Conservation (phyloP, 2,329 filamentous ascomycete species). For the Venturia pyrina region DNA sequence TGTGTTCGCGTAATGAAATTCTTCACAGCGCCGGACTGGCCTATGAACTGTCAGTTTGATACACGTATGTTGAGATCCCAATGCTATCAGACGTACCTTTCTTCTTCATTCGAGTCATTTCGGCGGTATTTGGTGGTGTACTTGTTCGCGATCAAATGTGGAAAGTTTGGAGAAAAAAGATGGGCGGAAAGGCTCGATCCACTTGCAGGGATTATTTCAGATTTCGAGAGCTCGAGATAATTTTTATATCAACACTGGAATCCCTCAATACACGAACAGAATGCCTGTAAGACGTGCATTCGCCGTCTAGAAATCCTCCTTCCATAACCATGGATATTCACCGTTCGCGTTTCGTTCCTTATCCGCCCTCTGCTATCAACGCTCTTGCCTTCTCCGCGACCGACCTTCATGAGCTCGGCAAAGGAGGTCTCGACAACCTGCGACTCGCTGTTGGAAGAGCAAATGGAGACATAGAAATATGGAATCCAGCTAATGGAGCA, state of each 20-base stretch:
- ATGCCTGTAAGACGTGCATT: background rate
- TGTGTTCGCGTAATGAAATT: constrained; percentile 98
- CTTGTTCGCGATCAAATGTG: background rate
- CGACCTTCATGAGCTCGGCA: constrained; percentile 34
- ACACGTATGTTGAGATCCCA: too few species aligned
- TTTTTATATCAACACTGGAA: background rate
- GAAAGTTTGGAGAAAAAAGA: background rate
- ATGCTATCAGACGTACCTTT: constrained; percentile 48
- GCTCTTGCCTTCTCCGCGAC: constrained; percentile 78
- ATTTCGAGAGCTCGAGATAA: background rate
- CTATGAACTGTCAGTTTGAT: constrained; percentile 29
- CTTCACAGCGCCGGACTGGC: constrained; percentile 83
- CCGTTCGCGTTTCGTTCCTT: constrained; percentile 91
- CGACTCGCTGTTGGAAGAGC: constrained; percentile 82
- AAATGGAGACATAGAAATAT: constrained; percentile 95
- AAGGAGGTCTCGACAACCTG: constrained; percentile 42
- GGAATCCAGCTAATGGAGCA: constrained; percentile 72
- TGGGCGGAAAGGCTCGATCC: background rate
- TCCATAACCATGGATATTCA: constrained; percentile 72
- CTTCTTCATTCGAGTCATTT: constrained; percentile 33
- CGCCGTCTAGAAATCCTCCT: background rate
- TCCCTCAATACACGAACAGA: background rate
- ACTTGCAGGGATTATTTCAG: background rate
- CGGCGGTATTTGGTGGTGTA: background rate
- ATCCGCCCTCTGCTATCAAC: constrained; percentile 85